phyloP scores from a whole-genome alignment of 1,284 basidiomycete species.

The Boletellus deceptivus region DNA sequence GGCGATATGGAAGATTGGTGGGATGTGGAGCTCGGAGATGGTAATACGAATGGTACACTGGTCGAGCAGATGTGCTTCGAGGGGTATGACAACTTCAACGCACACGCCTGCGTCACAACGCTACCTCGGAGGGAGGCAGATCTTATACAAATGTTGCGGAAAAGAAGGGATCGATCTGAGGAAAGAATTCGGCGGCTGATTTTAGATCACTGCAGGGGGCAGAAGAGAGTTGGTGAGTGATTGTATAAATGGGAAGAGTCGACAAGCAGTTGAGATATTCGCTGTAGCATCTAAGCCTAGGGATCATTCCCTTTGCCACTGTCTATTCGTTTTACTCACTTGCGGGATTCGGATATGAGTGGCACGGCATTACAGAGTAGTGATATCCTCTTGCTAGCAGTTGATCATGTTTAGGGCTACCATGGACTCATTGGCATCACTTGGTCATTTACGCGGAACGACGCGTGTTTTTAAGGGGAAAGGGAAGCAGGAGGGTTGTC shows the following conservation, averaged over 20 bases:
- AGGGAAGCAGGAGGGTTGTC: not conserved
- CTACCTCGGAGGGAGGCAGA: conserved; percentile 15
- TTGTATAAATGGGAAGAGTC: not conserved
- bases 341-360: not conserved
- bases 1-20: conserved; percentile 31
- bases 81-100: conserved; percentile 15
- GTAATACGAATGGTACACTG: conserved; percentile 15
- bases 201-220: conserved; percentile 9
- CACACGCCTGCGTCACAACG: conserved; percentile 31
- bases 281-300: conserved; percentile 2
- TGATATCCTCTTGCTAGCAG: not conserved
- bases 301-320: not conserved
- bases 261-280: conserved; percentile 1
- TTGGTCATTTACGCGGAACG: not conserved
- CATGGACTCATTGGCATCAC: not conserved
- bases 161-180: conserved; percentile 19
- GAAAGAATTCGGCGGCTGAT: conserved; percentile 15
- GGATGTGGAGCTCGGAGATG: conserved; percentile 5
- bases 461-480: not conserved
- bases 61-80: conserved; percentile 17
- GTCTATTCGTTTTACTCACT: conserved; percentile 7
- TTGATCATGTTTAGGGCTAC: not conserved
- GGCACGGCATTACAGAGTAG: not conserved
- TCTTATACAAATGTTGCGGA: conserved; percentile 9
- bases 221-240: conserved; percentile 17